Percentiles rank a stretch among this genome's conserved stretches.
Conservation (phyloP, 2,329 filamentous ascomycete species). For the Talaromyces marneffei region DNA sequence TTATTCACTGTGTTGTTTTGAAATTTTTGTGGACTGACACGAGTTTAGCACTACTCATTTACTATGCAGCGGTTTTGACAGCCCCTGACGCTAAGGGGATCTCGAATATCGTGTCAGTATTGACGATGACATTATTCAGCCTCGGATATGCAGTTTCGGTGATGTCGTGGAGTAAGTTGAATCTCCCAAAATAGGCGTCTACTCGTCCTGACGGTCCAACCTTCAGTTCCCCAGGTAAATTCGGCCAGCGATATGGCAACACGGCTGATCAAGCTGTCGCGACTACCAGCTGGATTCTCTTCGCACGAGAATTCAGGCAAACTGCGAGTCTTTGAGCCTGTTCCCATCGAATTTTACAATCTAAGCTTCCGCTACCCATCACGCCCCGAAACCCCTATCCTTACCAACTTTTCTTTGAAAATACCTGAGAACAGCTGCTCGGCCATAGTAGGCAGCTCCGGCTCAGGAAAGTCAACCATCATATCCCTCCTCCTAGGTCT, state of each 20-base stretch:
- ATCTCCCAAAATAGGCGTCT: neutral
- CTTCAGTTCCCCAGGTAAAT: conserved; percentile 67
- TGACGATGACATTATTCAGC: conserved; percentile 78
- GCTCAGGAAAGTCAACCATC: conserved; percentile 87
- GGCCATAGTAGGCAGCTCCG: conserved; percentile 76
- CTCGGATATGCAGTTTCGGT: conserved; percentile 67
- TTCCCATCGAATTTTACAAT: conserved; percentile 55
- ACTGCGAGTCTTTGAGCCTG: conserved; percentile 34
- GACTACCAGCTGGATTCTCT: conserved; percentile 47
- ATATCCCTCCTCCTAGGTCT: conserved; percentile 68
- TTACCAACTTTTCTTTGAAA: conserved; percentile 60
- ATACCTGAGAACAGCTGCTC: conserved; percentile 61
- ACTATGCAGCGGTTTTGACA: conserved; percentile 67
- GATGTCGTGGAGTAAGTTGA: conserved; percentile 52
- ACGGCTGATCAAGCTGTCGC: conserved; percentile 64
- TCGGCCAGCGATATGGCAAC: conserved; percentile 66
- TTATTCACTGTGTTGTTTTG: too few species aligned
- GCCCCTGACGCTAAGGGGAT: conserved; percentile 47
- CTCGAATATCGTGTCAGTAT: conserved; percentile 62
- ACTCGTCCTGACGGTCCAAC: conserved; percentile 10
- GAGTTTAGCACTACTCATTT: conserved; percentile 65
- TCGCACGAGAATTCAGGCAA: conserved; percentile 56
- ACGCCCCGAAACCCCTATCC: conserved; percentile 47
- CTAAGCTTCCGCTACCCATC: conserved; percentile 69
- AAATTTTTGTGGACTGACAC: neutral